phyloP scores from a whole-genome alignment of 1,284 basidiomycete genomes.

The Ustilago nuda region DNA sequence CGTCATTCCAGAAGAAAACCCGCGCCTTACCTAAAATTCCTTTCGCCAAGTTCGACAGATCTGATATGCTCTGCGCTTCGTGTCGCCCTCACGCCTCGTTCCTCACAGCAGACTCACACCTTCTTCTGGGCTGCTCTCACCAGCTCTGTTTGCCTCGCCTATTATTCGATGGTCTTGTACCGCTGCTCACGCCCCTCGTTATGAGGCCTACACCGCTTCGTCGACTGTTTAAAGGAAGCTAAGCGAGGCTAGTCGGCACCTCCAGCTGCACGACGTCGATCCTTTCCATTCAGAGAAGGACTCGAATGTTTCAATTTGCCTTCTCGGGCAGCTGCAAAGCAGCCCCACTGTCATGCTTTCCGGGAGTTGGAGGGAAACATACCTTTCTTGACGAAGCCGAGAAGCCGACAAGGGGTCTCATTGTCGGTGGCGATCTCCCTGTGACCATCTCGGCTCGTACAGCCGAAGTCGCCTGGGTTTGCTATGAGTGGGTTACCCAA shows the following conservation, averaged over 20 bases:
- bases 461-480: slow-evolving; percentile 6
- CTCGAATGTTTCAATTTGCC: slow-evolving; percentile 21
- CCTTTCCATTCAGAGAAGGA: slow-evolving; percentile 31
- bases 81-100: slow-evolving; percentile 7
- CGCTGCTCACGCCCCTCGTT: neutral
- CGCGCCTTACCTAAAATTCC: slow-evolving; percentile 8
- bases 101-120: neutral
- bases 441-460: slow-evolving; percentile 7
- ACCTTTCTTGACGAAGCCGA: no score
- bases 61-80: slow-evolving; percentile 38
- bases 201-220: neutral
- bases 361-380: neutral
- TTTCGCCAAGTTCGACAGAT: slow-evolving; percentile 39
- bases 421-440: neutral
- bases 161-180: neutral
- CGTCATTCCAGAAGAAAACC: slow-evolving; percentile 27
- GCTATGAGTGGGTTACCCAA: slow-evolving; percentile 1
- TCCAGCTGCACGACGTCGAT: slow-evolving; percentile 27
- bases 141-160: slow-evolving; percentile 15
- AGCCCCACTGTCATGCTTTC: neutral
- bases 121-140: neutral
- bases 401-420: neutral
- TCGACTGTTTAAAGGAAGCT: slow-evolving; percentile 1
- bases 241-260: slow-evolving; percentile 13
- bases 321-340: slow-evolving; percentile 8